Conservation (phyloP, 345 rosid genomes). For the Jatropha curcas region DNA sequence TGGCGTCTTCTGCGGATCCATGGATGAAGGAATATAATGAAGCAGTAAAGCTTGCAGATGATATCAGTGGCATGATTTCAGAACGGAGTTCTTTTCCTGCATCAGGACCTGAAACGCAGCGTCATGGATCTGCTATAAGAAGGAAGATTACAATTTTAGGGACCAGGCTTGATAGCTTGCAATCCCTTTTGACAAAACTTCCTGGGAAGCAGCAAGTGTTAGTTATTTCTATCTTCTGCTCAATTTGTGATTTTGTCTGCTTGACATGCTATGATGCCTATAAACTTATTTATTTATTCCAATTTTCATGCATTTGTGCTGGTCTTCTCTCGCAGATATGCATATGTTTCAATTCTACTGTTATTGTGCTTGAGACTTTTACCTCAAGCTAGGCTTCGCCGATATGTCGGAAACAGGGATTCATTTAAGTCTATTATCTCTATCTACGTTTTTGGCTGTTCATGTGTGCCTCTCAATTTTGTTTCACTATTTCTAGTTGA, state of each 20-base stretch:
- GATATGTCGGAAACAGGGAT: background rate
- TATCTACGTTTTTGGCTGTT: background rate
- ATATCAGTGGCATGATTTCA: conserved; percentile 72
- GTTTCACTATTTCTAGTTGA: background rate
- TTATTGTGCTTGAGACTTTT: background rate
- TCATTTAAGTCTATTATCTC: background rate
- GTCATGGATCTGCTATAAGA: conserved; percentile 78
- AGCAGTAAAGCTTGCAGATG: conserved; percentile 8
- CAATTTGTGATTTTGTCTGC: background rate
- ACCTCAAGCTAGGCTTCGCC: background rate
- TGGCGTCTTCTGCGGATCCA: conserved; percentile 7
- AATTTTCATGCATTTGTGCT: too few species aligned
- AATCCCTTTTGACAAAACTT: conserved; percentile 65
- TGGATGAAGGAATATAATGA: conserved; percentile 17
- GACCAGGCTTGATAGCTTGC: conserved; percentile 76
- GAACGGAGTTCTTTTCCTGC: conserved; percentile 54
- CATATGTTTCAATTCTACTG: background rate
- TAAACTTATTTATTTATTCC: background rate
- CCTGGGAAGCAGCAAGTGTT: conserved; percentile 76
- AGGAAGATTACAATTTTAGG: conserved; percentile 90
- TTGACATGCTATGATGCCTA: background rate
- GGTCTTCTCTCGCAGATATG: background rate
- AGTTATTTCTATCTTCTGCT: background rate
- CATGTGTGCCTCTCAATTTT: background rate
- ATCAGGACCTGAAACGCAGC: conserved; percentile 83